These are phyloP conservation scores for Tulasnella sp. DNA, from an alignment of 768 basidiomycete genomes.

Conservation along the genomic window DNA sequence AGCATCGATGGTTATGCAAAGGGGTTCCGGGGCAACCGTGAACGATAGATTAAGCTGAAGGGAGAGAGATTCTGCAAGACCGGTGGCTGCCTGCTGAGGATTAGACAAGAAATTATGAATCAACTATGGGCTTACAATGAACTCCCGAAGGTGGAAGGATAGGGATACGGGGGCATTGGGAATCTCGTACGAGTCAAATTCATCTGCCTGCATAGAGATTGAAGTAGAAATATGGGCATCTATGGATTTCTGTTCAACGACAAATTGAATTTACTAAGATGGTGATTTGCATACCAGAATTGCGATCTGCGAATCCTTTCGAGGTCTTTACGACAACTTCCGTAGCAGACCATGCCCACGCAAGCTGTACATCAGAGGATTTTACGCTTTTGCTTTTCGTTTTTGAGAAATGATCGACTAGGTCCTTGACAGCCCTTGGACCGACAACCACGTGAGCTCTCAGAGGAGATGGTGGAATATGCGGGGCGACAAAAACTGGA, in stretches of 20 bases:
- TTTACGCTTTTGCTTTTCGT: slow-evolving; percentile 33
- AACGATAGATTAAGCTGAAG: slow-evolving; percentile 57
- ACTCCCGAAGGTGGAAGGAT: slow-evolving; percentile 71
- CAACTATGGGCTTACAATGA: slow-evolving; percentile 47
- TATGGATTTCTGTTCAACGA: background rate
- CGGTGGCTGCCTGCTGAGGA: slow-evolving; percentile 69
- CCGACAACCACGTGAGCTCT: slow-evolving; percentile 61
- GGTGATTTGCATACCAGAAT: background rate
- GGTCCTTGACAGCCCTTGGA: slow-evolving; percentile 56
- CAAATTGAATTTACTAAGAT: background rate
- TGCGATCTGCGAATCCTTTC: slow-evolving; percentile 45
- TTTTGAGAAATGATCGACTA: slow-evolving; percentile 69
- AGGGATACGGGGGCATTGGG: slow-evolving; percentile 49
- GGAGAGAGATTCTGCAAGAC: slow-evolving; percentile 60
- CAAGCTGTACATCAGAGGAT: slow-evolving; percentile 62
- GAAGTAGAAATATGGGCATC: slow-evolving; percentile 41
- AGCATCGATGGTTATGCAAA: slow-evolving; percentile 65
- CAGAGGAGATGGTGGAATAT: slow-evolving; percentile 40
- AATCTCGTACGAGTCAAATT: slow-evolving; percentile 68
- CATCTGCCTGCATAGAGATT: slow-evolving; percentile 59
- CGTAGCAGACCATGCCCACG: slow-evolving; percentile 61
- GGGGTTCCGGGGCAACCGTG: slow-evolving; percentile 56
- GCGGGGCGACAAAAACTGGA: slow-evolving; percentile 49
- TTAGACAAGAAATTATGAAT: too few relatives aligned
- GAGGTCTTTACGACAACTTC: slow-evolving; percentile 53